Conservation (phyloP, 2,329 filamentous ascomycete genomes). For the Colletotrichum gloeosporioides region DNA sequence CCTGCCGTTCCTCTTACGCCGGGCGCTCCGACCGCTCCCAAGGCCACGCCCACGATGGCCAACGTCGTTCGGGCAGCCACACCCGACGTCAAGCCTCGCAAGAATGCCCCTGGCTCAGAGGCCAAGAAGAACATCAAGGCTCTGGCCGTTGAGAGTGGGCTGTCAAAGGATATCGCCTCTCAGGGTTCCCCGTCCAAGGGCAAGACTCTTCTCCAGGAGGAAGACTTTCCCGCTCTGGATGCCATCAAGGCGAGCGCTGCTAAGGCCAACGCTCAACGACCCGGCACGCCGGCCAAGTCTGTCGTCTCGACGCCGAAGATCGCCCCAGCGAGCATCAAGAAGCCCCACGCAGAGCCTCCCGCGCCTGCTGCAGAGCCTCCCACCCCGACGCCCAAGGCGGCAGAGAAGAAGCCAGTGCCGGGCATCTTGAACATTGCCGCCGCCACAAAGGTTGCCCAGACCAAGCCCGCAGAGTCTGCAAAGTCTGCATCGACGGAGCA, state of each 20-base stretch:
- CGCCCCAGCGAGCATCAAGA: conserved; percentile 38
- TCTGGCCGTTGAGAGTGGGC: conserved; percentile 48
- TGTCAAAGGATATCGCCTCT: conserved; percentile 51
- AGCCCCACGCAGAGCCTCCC: conserved; percentile 27
- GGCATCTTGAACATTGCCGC: conserved; percentile 56
- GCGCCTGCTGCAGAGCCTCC: background rate
- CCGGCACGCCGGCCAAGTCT: conserved; percentile 35
- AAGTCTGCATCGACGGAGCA: conserved; percentile 34
- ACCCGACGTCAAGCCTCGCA: conserved; percentile 37
- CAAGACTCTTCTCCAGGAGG: conserved; percentile 53
- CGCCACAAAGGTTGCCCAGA: conserved; percentile 43
- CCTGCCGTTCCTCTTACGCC: conserved; percentile 20
- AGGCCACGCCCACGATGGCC: conserved; percentile 28
- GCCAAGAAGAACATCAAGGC: conserved; percentile 51
- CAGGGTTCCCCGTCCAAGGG: conserved; percentile 34
- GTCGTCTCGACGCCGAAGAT: conserved; percentile 40
- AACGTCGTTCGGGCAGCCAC: conserved; percentile 26
- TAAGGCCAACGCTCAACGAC: conserved; percentile 40
- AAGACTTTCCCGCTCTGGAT: conserved; percentile 68
- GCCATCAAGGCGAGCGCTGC: conserved; percentile 44
- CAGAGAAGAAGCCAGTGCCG: conserved; percentile 44
- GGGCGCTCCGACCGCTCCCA: background rate
- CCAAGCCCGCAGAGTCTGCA: conserved; percentile 30
- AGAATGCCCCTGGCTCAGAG: conserved; percentile 33
- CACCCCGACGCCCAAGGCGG: conserved; percentile 25